Base-by-base conservation (phyloP, 2,329 filamentous ascomycete species). In the Calonectria hawksworthii region DNA sequence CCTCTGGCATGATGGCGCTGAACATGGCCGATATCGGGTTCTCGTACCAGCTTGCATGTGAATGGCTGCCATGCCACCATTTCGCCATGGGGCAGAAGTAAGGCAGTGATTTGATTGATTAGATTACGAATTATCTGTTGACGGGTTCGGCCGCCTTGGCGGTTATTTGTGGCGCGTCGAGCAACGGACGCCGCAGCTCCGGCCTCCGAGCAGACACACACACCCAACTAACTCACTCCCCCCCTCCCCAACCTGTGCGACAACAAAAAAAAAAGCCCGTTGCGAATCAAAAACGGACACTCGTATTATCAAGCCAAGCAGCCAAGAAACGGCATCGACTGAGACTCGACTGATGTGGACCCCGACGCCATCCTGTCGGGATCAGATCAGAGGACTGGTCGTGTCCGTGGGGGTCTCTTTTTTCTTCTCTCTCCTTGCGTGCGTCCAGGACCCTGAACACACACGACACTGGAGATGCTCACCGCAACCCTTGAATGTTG, bases 71-170 rank as follows among this genome's bases (percentile, higher is more conserved):
- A 11, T 21, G 41, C 21, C 11, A 21, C 21, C 13, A 13, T 41
- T 9, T 41, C 23, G 56, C 56, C 23, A 26, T 18, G 32, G 26
- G n/a, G 2, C 56, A 61, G 32, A 34, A 10, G 11, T 23, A 30
- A 59, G 32, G 18, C n/a, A 41, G 4, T 38, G 56, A 61, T 61
- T 38, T 41, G 56, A 61, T 61, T 61, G 56, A 61, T 61, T 54
- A 54, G 51, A 54, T 54, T 54, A 21, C 51, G 28, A 21, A 11
- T 30, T 32, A 21, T 28, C 51, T 54, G 28, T 32, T 54, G 51
- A 21, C 51, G 51, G 51, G 26, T 21, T 47, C 41, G 41, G 21
- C 41, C 41, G 41, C 21, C 41, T 10, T 47, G 41, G 41, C 41
- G 41, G n/a, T 9, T 47, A 10, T n/a, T 47, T 47, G 41, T 47